Conservation (phyloP, 164 flowering plant species). For the Cinnamomum chago region DNA sequence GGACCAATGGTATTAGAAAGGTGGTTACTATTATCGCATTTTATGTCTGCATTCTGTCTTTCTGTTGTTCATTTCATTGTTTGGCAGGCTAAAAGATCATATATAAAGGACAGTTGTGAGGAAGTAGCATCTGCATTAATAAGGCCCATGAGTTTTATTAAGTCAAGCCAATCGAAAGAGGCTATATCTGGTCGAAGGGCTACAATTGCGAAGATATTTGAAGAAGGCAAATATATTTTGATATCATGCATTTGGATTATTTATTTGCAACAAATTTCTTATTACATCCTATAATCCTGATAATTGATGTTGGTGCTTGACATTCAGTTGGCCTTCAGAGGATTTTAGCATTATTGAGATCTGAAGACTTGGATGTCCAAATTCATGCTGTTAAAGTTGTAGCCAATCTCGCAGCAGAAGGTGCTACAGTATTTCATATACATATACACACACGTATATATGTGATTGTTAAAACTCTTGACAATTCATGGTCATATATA, state of each 20-base stretch:
- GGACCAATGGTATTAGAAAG: background rate
- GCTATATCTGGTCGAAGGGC: constrained; percentile 47
- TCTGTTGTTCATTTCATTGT: constrained; percentile 8
- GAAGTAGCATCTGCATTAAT: constrained; percentile 25
- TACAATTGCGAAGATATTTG: constrained; percentile 72
- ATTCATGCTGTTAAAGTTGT: constrained; percentile 83
- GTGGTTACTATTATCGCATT: background rate
- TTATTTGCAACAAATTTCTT: background rate
- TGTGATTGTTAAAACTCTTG: too few relatives aligned
- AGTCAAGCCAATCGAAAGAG: constrained; percentile 39
- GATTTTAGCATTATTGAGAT: constrained; percentile 56
- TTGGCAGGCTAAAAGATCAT: constrained; percentile 48
- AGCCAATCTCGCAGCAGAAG: constrained; percentile 98
- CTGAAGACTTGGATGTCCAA: constrained; percentile 76
- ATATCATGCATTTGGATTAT: background rate
- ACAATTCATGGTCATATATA: too few relatives aligned
- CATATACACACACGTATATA: too few relatives aligned
- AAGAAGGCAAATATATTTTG: constrained; percentile 53
- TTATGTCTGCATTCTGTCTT: background rate
- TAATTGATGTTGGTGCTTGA: constrained; percentile 11
- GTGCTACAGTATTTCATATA: constrained; percentile 21
- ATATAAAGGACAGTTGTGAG: constrained; percentile 32
- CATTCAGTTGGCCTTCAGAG: constrained; percentile 74
- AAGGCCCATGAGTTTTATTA: constrained; percentile 20
- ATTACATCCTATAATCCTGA: constrained; percentile 13